phyloP scores from a whole-genome alignment of 805 yeast species.

The Teunomyces lycoperdinae region DNA sequence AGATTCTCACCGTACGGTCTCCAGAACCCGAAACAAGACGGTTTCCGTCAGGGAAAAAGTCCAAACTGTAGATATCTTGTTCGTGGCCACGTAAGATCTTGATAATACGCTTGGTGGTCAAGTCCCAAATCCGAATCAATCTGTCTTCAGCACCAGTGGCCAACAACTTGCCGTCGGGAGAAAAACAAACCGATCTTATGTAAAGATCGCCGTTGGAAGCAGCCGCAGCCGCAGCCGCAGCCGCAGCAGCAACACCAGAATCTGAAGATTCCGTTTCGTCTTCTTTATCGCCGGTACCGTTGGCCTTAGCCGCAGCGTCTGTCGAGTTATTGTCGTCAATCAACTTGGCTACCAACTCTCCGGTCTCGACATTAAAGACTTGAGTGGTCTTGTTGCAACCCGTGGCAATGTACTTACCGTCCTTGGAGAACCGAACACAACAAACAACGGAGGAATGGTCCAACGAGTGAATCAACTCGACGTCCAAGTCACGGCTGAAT shows the following conservation, averaged over 20 bases:
- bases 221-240: constrained; percentile 39
- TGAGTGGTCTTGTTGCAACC: constrained; percentile 97
- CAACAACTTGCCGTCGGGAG: constrained; percentile 87
- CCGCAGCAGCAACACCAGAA: constrained; percentile 13
- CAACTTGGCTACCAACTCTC: constrained; percentile 81
- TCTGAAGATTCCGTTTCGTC: constrained; percentile 19
- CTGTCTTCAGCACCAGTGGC: constrained; percentile 95
- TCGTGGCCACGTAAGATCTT: constrained; percentile 90
- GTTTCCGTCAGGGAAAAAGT: constrained; percentile 91
- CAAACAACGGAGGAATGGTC: constrained; percentile 95
- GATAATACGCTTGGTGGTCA: constrained; percentile 78
- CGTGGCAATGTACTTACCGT: constrained; percentile 90
- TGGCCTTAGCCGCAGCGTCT: constrained; percentile 35
- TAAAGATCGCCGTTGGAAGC: constrained; percentile 79
- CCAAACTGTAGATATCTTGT: constrained; percentile 95
- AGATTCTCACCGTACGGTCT: constrained; percentile 91
- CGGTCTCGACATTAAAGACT: constrained; percentile 88
- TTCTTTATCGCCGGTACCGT: constrained; percentile 18
- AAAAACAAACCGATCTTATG: constrained; percentile 92
- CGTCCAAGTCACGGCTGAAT: constrained; percentile 63
- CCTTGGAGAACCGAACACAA: constrained; percentile 89
- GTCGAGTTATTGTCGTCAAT: constrained; percentile 63
- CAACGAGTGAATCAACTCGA: constrained; percentile 82
- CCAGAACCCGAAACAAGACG: constrained; percentile 95
- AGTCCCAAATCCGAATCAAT: constrained; percentile 93